Conservation (phyloP, 106 monocot species). For the Gastrodia elata region DNA sequence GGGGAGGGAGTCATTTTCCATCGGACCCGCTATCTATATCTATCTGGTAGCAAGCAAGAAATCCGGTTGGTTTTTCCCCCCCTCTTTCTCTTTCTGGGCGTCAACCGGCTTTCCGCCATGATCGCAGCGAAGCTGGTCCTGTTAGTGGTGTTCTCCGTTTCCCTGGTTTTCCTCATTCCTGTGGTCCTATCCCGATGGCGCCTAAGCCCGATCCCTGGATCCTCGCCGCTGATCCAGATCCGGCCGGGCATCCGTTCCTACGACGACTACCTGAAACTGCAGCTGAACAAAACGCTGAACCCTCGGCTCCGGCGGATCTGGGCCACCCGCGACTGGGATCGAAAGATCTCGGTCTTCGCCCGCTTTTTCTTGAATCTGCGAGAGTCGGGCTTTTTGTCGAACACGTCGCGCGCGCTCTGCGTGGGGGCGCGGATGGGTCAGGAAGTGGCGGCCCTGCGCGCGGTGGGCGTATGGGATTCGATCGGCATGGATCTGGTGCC, state of each 20-base stretch:
- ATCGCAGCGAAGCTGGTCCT: constrained; percentile 13
- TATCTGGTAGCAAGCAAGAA: too few species aligned
- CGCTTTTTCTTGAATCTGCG: constrained; percentile 47
- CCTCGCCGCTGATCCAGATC: constrained; percentile 36
- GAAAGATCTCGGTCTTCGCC: constrained; percentile 75
- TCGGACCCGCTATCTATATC: background rate
- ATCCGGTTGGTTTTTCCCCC: background rate
- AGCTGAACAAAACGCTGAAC: constrained; percentile 87
- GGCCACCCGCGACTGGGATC: constrained; percentile 89
- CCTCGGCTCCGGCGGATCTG: constrained; percentile 71
- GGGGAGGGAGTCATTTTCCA: too few species aligned
- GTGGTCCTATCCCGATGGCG: background rate
- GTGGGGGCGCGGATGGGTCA: constrained; percentile 84
- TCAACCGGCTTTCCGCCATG: too few species aligned
- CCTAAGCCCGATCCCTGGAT: background rate
- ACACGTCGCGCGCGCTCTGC: constrained; percentile 70
- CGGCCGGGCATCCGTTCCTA: constrained; percentile 51
- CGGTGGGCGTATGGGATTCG: constrained; percentile 43
- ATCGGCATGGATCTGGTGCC: constrained; percentile 87
- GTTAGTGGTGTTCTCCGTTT: constrained; percentile 27
- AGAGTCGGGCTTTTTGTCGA: constrained; percentile 36
- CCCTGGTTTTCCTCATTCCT: constrained; percentile 12
- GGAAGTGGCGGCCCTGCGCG: constrained; percentile 68
- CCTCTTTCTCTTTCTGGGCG: background rate
- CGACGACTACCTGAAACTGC: constrained; percentile 63